Conservation (phyloP, 345 rosid species). For the Aquilaria yunnanensis region DNA sequence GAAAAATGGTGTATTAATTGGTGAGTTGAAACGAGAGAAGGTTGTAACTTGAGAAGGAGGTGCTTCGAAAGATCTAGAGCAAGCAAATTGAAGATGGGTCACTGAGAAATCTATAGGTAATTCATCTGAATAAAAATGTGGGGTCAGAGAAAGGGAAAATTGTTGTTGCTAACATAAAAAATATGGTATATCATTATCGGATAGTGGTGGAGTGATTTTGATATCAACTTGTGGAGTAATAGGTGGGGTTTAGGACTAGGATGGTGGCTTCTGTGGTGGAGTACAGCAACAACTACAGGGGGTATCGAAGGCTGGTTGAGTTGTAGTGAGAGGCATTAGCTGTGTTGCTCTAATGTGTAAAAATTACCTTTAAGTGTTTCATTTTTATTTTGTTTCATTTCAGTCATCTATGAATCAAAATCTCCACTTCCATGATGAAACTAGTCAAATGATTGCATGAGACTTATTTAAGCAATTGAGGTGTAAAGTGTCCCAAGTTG, state of each 20-base stretch:
- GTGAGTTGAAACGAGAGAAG: slow-evolving; percentile 66
- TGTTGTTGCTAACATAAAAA: slow-evolving; percentile 36
- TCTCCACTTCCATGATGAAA: too few species aligned
- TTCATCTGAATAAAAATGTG: slow-evolving; percentile 57
- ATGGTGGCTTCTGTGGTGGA: background rate
- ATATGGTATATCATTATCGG: slow-evolving; percentile 38
- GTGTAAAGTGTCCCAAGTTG: too few species aligned
- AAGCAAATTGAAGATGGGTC: slow-evolving; percentile 54
- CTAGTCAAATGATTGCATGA: too few species aligned
- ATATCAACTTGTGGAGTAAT: slow-evolving; percentile 71
- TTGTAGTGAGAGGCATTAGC: slow-evolving; percentile 46
- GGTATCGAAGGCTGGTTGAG: slow-evolving; percentile 36
- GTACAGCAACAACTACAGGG: slow-evolving; percentile 24
- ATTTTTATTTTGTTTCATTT: too few species aligned
- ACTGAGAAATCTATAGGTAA: slow-evolving; percentile 47
- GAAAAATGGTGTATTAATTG: slow-evolving; percentile 87
- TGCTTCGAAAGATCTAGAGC: slow-evolving; percentile 49
- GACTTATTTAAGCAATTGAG: too few species aligned
- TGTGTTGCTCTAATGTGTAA: too few species aligned
- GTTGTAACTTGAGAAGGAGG: slow-evolving; percentile 44
- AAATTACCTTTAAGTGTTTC: too few species aligned
- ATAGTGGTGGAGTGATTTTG: slow-evolving; percentile 54
- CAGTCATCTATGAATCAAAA: too few species aligned
- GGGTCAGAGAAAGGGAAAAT: slow-evolving; percentile 39
- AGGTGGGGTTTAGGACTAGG: slow-evolving; percentile 11